phyloP scores from a whole-genome alignment of 768 basidiomycete genomes.

The Tylopilus vinaceipallidus region DNA sequence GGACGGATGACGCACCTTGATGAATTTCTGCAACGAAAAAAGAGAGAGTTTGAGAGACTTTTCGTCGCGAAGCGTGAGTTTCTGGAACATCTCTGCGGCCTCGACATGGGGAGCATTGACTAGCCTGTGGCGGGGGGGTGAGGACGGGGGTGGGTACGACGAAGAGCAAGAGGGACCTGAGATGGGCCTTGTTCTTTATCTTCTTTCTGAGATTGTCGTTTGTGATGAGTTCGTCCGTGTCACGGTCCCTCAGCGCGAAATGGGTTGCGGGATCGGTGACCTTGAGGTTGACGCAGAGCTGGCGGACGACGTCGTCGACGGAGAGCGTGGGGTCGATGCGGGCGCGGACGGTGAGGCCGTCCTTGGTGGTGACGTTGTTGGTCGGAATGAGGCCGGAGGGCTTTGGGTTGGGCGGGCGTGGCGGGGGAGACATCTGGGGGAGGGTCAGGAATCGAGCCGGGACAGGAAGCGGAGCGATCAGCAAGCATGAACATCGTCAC shows the following conservation, averaged over 20 bases:
- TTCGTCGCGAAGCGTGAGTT: slow-evolving; percentile 59
- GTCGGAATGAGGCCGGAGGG: slow-evolving; percentile 65
- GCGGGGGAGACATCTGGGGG: no score
- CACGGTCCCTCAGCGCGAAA: slow-evolving; percentile 75
- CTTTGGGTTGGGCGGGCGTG: no score
- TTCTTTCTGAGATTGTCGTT: slow-evolving; percentile 83
- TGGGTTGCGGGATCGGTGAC: slow-evolving; percentile 69
- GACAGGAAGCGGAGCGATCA: no score
- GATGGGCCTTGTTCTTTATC: slow-evolving; percentile 72
- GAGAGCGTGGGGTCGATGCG: slow-evolving; percentile 83
- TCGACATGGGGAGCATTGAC: slow-evolving; percentile 80
- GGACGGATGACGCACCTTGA: slow-evolving; percentile 50
- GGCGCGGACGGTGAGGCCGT: slow-evolving; percentile 73
- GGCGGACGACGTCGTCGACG: slow-evolving; percentile 81
- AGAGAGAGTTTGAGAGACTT: slow-evolving; percentile 63
- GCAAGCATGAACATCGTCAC: no score
- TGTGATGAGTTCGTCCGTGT: slow-evolving; percentile 79
- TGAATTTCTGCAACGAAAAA: slow-evolving; percentile 77
- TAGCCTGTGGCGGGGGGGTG: slow-evolving; percentile 45
- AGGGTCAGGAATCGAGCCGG: no score
- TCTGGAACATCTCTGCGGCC: slow-evolving; percentile 72
- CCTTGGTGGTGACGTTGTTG: slow-evolving; percentile 77
- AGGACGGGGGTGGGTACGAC: neutral
- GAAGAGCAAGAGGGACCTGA: slow-evolving; percentile 54
- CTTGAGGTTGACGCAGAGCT: slow-evolving; percentile 78